Evolutionary conservation across 2,329 filamentous ascomycete species (phyloP), one percentile per base, ranked within the genome.

Genomic region (Pseudocercospora crystallina): DNA sequence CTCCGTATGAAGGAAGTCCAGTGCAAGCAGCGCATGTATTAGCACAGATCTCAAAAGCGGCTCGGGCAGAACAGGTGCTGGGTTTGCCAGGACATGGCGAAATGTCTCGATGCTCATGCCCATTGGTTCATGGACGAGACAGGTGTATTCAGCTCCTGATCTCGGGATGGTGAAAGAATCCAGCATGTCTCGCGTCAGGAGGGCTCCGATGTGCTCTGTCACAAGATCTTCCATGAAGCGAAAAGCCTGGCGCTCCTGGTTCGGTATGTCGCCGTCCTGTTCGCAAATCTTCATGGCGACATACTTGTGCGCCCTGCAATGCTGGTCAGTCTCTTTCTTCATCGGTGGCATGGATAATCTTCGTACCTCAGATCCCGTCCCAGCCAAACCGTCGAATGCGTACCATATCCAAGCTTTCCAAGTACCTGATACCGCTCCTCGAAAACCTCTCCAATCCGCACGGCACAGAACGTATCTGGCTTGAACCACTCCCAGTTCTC

Each of bases 401-500:
- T 61, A 11, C 72, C 72, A 52, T 69, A 72, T 35, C 73, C 73
- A 8, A 75, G 62, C 54, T 76, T 76, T 35, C 62, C 65, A 7
- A 73, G 59, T 33, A 72, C 58, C 44, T 69, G 63, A 53, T 73
- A 74, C 12, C 57, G 63, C 3, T 37, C 38, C 5, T 63, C 15
- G 36, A 71, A 49, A 0, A 69, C 42, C 13, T 71, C 46, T 8
- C 70, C 69, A 5, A 71, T 66, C 2, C 43, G 49, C 41, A 71
- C 62, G 0, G 69, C 67, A 53, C 68, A 70, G 41, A 65, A 72
- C 11, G 20, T 26, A 26, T 26, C 7, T 7, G 20, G 20, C 20
- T 26, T 26, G 7, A 26, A 26, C 20, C 7, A 26, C 7, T 26
- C 20, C 20, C 20, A 26, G 7, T 26, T 26, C 20, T 26, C 20